A percentile compares a stretch with the other conserved stretches of the same genome.
Conservation (phyloP, 768 basidiomycete species). For the Lentinus brumalis region DNA sequence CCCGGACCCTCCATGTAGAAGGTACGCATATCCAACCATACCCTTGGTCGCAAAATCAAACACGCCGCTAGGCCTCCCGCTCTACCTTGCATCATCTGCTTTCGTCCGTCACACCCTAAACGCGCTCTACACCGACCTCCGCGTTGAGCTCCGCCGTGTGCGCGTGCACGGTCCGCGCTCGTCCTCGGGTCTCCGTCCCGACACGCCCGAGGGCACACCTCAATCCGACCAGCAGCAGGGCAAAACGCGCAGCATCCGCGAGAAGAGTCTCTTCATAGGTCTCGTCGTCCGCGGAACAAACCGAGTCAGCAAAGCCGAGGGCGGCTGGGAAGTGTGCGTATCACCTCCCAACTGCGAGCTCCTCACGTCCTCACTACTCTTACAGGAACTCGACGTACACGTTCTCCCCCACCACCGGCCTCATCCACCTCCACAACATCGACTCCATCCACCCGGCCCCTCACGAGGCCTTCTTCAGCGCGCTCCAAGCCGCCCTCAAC, state of each 20-base stretch:
- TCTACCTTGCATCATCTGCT: conserved; percentile 71
- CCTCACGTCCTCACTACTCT: not conserved
- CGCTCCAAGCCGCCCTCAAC: conserved; percentile 37
- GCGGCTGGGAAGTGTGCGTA: conserved; percentile 78
- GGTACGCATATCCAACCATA: conserved; percentile 42
- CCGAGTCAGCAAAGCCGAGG: conserved; percentile 60
- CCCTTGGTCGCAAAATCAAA: not conserved
- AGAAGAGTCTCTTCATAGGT: conserved; percentile 60
- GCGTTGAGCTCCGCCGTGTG: conserved; percentile 56
- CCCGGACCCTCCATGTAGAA: conserved; percentile 68
- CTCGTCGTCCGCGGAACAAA: conserved; percentile 58
- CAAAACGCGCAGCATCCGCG: conserved; percentile 40
- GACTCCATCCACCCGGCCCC: conserved; percentile 82
- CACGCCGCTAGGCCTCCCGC: conserved; percentile 53
- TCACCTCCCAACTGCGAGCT: not conserved
- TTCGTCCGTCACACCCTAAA: conserved; percentile 75
- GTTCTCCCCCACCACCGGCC: conserved; percentile 68
- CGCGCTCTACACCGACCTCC: conserved; percentile 69
- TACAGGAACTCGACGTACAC: conserved; percentile 69
- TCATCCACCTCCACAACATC: conserved; percentile 64
- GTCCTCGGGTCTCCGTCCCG: conserved; percentile 10
- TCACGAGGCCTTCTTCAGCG: conserved; percentile 68
- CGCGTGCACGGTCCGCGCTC: conserved; percentile 29
- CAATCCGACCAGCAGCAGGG: not conserved
- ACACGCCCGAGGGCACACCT: not conserved